Evolutionary conservation across 2,329 filamentous ascomycete species (phyloP).

Genomic region (Fusarium gaditjirri): DNA sequence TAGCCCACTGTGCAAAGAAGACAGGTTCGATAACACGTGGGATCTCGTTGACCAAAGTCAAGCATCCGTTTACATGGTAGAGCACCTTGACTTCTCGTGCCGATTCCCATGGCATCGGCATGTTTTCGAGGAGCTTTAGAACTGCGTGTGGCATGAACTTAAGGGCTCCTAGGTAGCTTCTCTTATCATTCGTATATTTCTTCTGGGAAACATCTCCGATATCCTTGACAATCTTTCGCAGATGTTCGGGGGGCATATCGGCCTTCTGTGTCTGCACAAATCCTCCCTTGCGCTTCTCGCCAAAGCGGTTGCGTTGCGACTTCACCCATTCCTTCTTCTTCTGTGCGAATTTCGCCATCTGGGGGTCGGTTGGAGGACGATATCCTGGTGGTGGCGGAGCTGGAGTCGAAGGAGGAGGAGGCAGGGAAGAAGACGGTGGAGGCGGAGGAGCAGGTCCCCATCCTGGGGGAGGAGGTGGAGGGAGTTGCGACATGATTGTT

Average conservation of each 20-base stretch:
- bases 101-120: slow-evolving; percentile 99
- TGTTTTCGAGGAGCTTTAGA: slow-evolving; percentile 96
- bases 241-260: slow-evolving; percentile 97
- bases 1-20: slow-evolving; percentile 98
- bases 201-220: slow-evolving; percentile 99
- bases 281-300: slow-evolving; percentile 95
- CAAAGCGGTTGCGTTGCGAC: slow-evolving; percentile 89
- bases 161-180: slow-evolving; percentile 94
- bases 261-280: slow-evolving; percentile 99
- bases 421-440: slow-evolving; percentile 65
- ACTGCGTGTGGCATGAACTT: slow-evolving; percentile 99
- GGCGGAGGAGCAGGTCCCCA: slow-evolving; percentile 70
- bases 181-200: slow-evolving; percentile 98
- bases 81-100: slow-evolving; percentile 96
- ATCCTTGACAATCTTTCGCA: slow-evolving; percentile 97
- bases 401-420: slow-evolving; percentile 65
- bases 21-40: slow-evolving; percentile 97
- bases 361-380: slow-evolving; percentile 81
- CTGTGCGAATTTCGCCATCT: slow-evolving; percentile 93
- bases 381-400: slow-evolving; percentile 88
- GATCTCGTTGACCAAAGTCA: slow-evolving; percentile 96
- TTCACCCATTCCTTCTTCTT: slow-evolving; percentile 99
- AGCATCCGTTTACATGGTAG: slow-evolving; percentile 96
- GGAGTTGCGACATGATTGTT: slow-evolving; percentile 62
- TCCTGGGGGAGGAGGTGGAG: slow-evolving; percentile 67